A percentile compares a stretch with the other conserved stretches of the same genome.
These are phyloP conservation scores for Gigaspora rosea DNA, from an alignment of 192 early-diverging fungal species.

Conservation along the genomic window DNA sequence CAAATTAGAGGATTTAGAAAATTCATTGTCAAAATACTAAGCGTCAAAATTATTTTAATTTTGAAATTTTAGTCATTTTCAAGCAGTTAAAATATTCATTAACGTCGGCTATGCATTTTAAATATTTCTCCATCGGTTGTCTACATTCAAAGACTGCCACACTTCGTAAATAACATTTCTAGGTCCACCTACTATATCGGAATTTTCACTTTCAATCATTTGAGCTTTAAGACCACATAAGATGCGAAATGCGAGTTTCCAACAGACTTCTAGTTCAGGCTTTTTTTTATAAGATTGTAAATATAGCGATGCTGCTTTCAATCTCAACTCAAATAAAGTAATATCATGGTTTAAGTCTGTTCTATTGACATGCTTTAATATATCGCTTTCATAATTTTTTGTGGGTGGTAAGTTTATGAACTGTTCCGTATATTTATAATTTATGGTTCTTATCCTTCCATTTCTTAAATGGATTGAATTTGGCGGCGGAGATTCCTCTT, in stretches of 20 bases:
- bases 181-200: background rate
- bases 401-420: no score
- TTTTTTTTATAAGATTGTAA: background rate
- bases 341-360: background rate
- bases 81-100: no score
- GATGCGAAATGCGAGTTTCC: conserved; percentile 15
- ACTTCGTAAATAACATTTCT: background rate
- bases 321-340: background rate
- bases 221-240: conserved; percentile 25
- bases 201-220: conserved; percentile 7
- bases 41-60: no score
- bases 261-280: background rate
- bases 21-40: no score
- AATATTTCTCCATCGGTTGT: background rate
- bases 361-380: no score
- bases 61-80: no score
- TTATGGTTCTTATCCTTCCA: background rate
- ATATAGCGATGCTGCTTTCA: conserved; percentile 23
- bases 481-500: no score
- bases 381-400: no score
- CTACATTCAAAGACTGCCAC: conserved; percentile 11
- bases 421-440: no score
- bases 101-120: no score
- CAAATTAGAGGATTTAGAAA: no score
- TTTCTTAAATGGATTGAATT: no score